phyloP scores from a whole-genome alignment of 306 rosid genomes.

The Citrullus amarus region DNA sequence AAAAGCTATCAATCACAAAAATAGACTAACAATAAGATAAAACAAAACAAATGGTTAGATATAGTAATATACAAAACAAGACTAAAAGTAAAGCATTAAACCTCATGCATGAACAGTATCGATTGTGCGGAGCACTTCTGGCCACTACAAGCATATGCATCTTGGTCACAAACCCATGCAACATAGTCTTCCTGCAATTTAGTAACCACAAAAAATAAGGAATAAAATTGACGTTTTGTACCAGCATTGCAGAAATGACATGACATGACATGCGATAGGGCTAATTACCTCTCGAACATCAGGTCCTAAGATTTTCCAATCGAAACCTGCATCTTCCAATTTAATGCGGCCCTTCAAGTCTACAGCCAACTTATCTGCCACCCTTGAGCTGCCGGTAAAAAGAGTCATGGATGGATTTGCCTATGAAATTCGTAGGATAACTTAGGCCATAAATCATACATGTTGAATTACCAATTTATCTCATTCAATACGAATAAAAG shows the following conservation, averaged over 20 bases:
- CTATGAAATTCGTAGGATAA: conserved; percentile 27
- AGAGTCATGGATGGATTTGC: conserved; percentile 89
- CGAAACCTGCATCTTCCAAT: conserved; percentile 98
- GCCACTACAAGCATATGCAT: conserved; percentile 97
- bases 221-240: neutral
- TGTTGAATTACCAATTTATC: neutral
- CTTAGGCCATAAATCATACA: neutral
- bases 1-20: neutral
- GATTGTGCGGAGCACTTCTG: conserved; percentile 98
- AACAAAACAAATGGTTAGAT: neutral
- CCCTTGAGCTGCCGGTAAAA: conserved; percentile 96
- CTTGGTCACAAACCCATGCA: conserved; percentile 98
- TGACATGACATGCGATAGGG: neutral
- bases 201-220: conserved; percentile 14
- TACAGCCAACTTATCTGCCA: conserved; percentile 78
- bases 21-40: neutral
- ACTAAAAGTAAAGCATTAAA: conserved; percentile 21
- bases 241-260: neutral
- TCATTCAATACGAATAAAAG: neutral
- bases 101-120: conserved; percentile 87
- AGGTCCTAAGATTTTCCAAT: conserved; percentile 96
- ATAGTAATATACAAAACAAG: neutral
- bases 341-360: conserved; percentile 82
- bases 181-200: conserved; percentile 64
- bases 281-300: conserved; percentile 79